Evolutionary conservation across 352 stramenopile genomes (phyloP).

Genomic region (Pythium guiyangense): DNA sequence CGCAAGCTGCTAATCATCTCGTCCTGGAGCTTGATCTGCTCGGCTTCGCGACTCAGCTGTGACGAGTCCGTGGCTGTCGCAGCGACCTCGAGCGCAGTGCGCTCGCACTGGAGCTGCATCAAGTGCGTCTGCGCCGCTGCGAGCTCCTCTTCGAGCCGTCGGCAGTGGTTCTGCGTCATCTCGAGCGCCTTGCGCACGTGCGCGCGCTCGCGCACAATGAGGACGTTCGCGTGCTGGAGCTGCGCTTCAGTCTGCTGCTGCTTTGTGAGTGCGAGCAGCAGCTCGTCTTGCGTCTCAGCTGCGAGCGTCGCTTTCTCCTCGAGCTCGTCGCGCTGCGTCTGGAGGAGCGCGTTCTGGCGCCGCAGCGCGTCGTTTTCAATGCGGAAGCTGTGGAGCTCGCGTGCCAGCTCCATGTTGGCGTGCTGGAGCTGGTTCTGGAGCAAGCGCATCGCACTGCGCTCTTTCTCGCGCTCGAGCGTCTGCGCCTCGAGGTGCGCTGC

Average conservation of each 20-base stretch:
- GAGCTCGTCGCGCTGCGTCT: conserved; percentile 23
- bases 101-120: conserved; percentile 42
- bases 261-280: conserved; percentile 32
- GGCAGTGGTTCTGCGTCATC: conserved; percentile 41
- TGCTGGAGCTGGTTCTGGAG: conserved; percentile 14
- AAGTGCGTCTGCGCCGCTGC: conserved; percentile 30
- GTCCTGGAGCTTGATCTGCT: conserved; percentile 37
- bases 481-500: conserved; percentile 48
- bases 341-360: conserved; percentile 23
- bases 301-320: conserved; percentile 15
- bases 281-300: conserved; percentile 44
- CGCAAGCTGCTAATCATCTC: conserved; percentile 48
- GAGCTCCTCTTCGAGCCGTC: conserved; percentile 47
- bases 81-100: conserved; percentile 27
- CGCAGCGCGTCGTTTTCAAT: conserved; percentile 47
- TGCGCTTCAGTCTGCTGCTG: conserved; percentile 37
- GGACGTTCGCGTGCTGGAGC: conserved; percentile 19
- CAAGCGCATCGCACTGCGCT: conserved; percentile 14
- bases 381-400: conserved; percentile 27
- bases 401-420: conserved; percentile 20
- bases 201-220: conserved; percentile 24
- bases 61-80: conserved; percentile 19
- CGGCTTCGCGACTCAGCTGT: conserved; percentile 21
- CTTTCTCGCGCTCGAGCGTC: conserved; percentile 18
- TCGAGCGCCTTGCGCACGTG: conserved; percentile 34